Conservation (phyloP, 2,329 filamentous ascomycete species). For the Tolypocladium nubicola region DNA sequence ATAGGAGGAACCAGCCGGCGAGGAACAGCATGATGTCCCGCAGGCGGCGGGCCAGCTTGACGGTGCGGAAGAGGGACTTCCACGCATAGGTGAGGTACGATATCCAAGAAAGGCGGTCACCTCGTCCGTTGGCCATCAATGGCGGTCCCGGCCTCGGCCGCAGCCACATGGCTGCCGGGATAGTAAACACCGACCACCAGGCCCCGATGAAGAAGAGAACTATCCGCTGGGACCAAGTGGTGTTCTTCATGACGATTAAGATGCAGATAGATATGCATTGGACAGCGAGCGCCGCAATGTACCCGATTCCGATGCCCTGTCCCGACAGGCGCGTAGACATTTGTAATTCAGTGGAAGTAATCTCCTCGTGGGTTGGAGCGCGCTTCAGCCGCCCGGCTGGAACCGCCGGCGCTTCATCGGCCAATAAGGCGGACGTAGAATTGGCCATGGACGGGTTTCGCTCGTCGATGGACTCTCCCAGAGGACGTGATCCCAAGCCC, state of each 20-base stretch:
- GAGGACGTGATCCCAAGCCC: constrained; percentile 21
- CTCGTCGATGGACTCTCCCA: constrained; percentile 21
- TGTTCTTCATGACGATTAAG: constrained; percentile 61
- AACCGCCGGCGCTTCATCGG: constrained; percentile 11
- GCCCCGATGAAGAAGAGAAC: constrained; percentile 77
- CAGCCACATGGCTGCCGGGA: constrained; percentile 81
- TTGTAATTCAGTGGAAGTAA: constrained; percentile 57
- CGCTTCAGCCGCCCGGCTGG: constrained; percentile 22
- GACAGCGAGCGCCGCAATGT: constrained; percentile 74
- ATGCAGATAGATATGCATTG: constrained; percentile 75
- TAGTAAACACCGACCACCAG: constrained; percentile 91
- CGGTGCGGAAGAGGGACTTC: constrained; percentile 73
- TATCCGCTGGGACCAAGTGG: constrained; percentile 75
- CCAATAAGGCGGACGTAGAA: constrained; percentile 38
- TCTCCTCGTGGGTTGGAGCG: constrained; percentile 32
- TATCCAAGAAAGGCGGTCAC: constrained; percentile 37
- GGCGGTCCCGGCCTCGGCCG: constrained; percentile 83
- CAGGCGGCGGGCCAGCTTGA: constrained; percentile 61
- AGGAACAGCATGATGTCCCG: constrained; percentile 71
- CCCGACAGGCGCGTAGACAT: constrained; percentile 87
- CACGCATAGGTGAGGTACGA: constrained; percentile 76
- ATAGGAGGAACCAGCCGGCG: constrained; percentile 86
- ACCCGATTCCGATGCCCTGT: constrained; percentile 87
- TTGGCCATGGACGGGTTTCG: constrained; percentile 20
- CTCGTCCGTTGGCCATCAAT: constrained; percentile 35